Percentiles rank a stretch among this genome's conserved stretches.
phyloP scores from a whole-genome alignment of 129 eudicot species.

The Flaveria trinervia region DNA sequence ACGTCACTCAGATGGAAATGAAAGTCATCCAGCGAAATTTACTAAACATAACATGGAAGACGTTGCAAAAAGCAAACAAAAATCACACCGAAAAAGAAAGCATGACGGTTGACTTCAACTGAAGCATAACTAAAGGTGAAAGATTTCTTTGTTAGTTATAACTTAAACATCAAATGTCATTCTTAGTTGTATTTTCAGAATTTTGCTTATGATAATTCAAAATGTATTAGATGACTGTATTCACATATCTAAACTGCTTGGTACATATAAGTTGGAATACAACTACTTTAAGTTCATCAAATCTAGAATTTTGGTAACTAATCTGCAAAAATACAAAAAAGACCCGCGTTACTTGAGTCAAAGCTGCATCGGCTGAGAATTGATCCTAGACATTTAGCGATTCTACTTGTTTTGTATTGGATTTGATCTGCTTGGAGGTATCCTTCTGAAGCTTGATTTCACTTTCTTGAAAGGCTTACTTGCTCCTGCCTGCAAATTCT shows the following conservation, averaged over 20 bases:
- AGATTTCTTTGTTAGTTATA: neutral
- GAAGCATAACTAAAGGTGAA: conserved; percentile 31
- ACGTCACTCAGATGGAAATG: conserved; percentile 37
- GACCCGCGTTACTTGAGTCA: conserved; percentile 7
- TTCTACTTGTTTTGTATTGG: conserved; percentile 88
- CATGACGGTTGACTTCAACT: conserved; percentile 22
- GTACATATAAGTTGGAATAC: conserved; percentile 35
- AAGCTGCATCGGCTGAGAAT: conserved; percentile 19
- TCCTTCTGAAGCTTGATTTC: conserved; percentile 53
- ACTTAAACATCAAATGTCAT: neutral
- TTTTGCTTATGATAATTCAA: neutral
- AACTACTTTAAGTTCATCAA: conserved; percentile 18
- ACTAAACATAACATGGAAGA: conserved; percentile 36
- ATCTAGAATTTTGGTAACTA: conserved; percentile 6
- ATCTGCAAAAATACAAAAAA: conserved; percentile 43
- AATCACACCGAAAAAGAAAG: conserved; percentile 39
- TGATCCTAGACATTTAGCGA: neutral
- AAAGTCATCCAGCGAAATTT: conserved; percentile 28
- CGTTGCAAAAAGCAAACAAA: conserved; percentile 42
- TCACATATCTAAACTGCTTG: conserved; percentile 42
- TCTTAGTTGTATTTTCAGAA: neutral
- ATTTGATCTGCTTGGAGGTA: conserved; percentile 87
- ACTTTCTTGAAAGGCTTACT: conserved; percentile 53
- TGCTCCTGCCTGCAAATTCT: conserved; percentile 39
- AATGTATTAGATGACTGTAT: conserved; percentile 38